Evolutionary conservation across 768 basidiomycete species (phyloP), one percentile per base, ranked within the genome.

Genomic region (Pleurotus platypus): DNA sequence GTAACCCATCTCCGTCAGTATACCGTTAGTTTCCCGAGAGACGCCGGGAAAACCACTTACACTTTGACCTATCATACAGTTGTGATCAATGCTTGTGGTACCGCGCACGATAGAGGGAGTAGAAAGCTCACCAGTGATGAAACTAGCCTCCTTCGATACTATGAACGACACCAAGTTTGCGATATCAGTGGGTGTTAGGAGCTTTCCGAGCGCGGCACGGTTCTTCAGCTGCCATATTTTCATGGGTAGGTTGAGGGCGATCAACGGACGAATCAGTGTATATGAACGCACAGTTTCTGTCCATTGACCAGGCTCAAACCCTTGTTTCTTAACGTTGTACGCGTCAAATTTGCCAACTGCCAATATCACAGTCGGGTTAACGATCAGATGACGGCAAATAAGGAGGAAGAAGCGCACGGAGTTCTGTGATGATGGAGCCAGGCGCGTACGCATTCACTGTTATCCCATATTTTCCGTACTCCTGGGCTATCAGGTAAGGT

Each of bases 371-470:
- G 27, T 27, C 27, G 8, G 8, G 8, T 27, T 8, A 27, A 27
- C 27, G 27, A 8, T 27, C 18, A 18, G 18, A 18, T 18, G 1
- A 18, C 18, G 18, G 18, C 18, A 18, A 18, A 18, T 18, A 18
- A 18, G 18, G 18, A 35, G 30, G 30, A 20, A 57, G 8, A 8
- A 35, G 8, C 57, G 12, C 43, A 78, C 76, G n/a, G 64, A 75
- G 46, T 3, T 51, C 45, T 1, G 70, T 76, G 0, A 63, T 42
- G 43, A 74, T 69, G n/a, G 55, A 5, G 5, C 74, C 70, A 0
- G 76, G 76, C 2, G 72, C 70, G 56, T 78, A 75, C 2, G 72
- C 65, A 51, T 76, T 76, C 2, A 73, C 75, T 1, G 74, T 75
- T 37, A 76, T 75, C 4, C 62, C 58, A 55, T 74, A 55, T n/a